Percentiles rank a stretch among this genome's conserved stretches.
Evolutionary conservation across 768 basidiomycete genomes (phyloP).

Genomic region (Gymnopilus junonius): DNA sequence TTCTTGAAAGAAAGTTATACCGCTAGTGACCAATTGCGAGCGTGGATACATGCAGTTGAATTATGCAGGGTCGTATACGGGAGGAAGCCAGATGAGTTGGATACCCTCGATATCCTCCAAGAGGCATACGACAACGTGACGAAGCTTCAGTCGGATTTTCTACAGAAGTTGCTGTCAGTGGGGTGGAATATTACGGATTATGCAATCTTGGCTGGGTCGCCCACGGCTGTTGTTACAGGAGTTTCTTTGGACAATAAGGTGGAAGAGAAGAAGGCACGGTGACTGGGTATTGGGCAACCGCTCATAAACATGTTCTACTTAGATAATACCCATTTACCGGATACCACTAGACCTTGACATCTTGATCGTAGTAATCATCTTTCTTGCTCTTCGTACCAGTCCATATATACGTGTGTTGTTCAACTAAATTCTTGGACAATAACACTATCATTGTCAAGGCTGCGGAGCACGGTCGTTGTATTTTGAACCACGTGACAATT

Average conservation of each 20-base stretch:
- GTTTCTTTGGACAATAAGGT: background rate
- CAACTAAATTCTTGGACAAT: background rate
- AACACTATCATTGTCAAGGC: background rate
- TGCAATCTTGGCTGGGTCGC: slow-evolving; percentile 34
- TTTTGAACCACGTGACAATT: background rate
- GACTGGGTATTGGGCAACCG: background rate
- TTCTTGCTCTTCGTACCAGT: no score
- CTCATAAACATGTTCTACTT: no score
- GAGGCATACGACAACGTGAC: slow-evolving; percentile 3
- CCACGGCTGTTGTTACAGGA: slow-evolving; percentile 31
- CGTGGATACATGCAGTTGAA: slow-evolving; percentile 55
- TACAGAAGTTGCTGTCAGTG: background rate
- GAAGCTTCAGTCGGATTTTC: background rate
- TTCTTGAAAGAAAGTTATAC: slow-evolving; percentile 56
- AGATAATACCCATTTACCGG: no score
- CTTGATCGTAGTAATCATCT: no score
- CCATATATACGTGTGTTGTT: no score
- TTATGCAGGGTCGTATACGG: slow-evolving; percentile 24
- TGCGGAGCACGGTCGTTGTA: background rate
- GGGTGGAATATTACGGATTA: slow-evolving; percentile 27
- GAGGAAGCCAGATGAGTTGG: background rate
- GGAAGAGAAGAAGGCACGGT: slow-evolving; percentile 8
- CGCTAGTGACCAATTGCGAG: slow-evolving; percentile 54
- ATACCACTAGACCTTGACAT: no score
- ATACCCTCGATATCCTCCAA: background rate